Evolutionary conservation across 2,329 filamentous ascomycete genomes (phyloP), one percentile per base, ranked within the genome.

Genomic region (Sclerotinia spermophila): DNA sequence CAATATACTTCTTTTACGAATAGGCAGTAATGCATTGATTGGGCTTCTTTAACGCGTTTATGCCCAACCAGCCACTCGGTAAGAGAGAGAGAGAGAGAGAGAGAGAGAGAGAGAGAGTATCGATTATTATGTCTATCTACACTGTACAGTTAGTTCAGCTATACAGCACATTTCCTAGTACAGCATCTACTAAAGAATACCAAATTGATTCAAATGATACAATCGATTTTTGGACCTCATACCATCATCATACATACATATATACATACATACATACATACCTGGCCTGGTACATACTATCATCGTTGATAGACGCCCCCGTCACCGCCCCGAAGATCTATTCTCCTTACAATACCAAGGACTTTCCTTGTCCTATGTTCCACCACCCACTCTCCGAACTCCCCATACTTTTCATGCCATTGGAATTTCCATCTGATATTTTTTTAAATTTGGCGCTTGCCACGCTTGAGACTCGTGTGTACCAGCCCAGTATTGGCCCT

Each of bases 1-100:
- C 48, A 51, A 51, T 45, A 38, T 44, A 56, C 24, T 44, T 53
- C 44, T 60, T 24, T n/a, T 11, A 33, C 6, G 17, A 68, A 48
- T 35, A 68, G 67, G 67, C 67, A 33, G 55, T 68, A 53, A 68
- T 68, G 67, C 67, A 68, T 68, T 68, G 55, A 68, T 68, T 62
- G 67, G 67, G 56, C 42, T 68, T 48, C 21, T 33, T 62, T 62
- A 21, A 62, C 67, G 56, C 56, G n/a, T 68, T 68, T 62, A 68
- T 68, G 67, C 67, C 67, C 67, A 68, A 68, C 44, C 56, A 62
- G 58, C 30, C 55, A 35, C 48, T 38, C 33, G 55, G 53, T 59
- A 67, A 58, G 35, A 30, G 35, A 38, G 53, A n/a, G n/a, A n/a
- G n/a, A n/a, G n/a, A n/a, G n/a, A n/a, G n/a, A n/a, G n/a, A n/a